Evolutionary conservation across 352 stramenopile species (phyloP).

Genomic region (Phytophthora pluvialis): DNA sequence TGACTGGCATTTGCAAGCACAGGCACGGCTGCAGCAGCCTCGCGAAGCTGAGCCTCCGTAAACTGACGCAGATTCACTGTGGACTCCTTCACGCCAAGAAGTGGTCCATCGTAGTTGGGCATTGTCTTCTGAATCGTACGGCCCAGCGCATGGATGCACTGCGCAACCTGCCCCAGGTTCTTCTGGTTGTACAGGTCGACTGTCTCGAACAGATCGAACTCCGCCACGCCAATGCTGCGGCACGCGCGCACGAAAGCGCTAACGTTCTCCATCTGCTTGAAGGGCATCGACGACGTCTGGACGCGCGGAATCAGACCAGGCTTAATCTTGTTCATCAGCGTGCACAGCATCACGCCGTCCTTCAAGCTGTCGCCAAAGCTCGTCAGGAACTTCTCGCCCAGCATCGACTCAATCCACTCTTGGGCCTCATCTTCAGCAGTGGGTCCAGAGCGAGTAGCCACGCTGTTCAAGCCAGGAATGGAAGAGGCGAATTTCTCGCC

Average conservation of each 20-base stretch:
- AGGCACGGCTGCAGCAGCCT: constrained; percentile 62
- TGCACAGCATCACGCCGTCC: constrained; percentile 83
- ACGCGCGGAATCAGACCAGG: constrained; percentile 62
- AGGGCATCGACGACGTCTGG: constrained; percentile 74
- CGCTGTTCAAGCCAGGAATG: constrained; percentile 50
- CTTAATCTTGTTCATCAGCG: constrained; percentile 78
- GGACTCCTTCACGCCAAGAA: constrained; percentile 76
- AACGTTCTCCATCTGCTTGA: constrained; percentile 94
- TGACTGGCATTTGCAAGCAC: constrained; percentile 63
- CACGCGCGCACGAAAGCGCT: constrained; percentile 83
- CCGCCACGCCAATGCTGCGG: constrained; percentile 78
- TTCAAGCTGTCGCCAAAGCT: constrained; percentile 80
- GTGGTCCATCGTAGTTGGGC: constrained; percentile 68
- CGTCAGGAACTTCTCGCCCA: constrained; percentile 70
- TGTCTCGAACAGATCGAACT: constrained; percentile 93
- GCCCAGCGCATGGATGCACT: constrained; percentile 85
- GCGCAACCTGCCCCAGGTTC: constrained; percentile 84
- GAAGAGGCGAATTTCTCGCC: constrained; percentile 41
- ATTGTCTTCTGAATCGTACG: constrained; percentile 80
- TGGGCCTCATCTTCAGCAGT: constrained; percentile 73
- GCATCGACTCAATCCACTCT: constrained; percentile 79
- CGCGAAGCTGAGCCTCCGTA: constrained; percentile 65
- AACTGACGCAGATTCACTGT: constrained; percentile 75
- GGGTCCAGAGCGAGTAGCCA: constrained; percentile 30
- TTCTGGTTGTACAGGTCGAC: constrained; percentile 91